Percentiles rank a stretch among this genome's conserved stretches.
phyloP scores from a whole-genome alignment of 495 filamentous ascomycete species.

The Daldinia bambusicola region DNA sequence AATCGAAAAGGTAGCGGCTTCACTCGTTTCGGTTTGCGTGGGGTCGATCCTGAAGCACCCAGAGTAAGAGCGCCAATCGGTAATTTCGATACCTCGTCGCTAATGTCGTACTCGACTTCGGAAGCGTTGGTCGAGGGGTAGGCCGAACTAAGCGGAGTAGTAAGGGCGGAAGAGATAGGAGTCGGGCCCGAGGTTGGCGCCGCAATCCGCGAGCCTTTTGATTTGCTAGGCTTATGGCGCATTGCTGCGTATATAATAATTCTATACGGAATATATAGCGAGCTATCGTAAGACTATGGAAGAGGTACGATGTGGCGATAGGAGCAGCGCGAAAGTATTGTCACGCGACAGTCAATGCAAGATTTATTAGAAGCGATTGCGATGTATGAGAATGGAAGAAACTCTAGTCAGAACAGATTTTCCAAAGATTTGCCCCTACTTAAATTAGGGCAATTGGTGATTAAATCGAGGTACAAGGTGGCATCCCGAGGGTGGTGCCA shows the following conservation, averaged over 20 bases:
- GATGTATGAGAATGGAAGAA: neutral
- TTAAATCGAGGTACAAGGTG: constrained; percentile 27
- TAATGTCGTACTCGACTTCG: constrained; percentile 54
- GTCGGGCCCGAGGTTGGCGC: constrained; percentile 40
- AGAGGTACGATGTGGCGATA: constrained; percentile 5
- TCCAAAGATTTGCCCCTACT: constrained; percentile 14
- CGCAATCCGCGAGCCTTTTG: constrained; percentile 49
- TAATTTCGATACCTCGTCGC: constrained; percentile 45
- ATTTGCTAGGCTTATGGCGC: constrained; percentile 46
- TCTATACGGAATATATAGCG: no score
- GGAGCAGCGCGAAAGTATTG: constrained; percentile 1
- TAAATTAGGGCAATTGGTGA: constrained; percentile 35
- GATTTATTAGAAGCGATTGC: constrained; percentile 21
- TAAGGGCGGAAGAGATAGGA: constrained; percentile 48
- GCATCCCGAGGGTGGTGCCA: constrained; percentile 62
- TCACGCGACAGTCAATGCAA: constrained; percentile 40
- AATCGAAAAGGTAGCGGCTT: constrained; percentile 70
- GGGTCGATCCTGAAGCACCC: constrained; percentile 30
- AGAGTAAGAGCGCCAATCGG: constrained; percentile 50
- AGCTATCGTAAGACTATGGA: neutral
- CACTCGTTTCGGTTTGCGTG: constrained; percentile 33
- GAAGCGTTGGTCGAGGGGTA: constrained; percentile 57
- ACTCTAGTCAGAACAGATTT: neutral
- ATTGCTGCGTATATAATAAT: constrained; percentile 43
- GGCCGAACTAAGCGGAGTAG: constrained; percentile 53